Evolutionary conservation across 208 protist genomes (phyloP), one percentile per base, ranked within the genome.

Genomic region (Trypanosoma mega): DNA sequence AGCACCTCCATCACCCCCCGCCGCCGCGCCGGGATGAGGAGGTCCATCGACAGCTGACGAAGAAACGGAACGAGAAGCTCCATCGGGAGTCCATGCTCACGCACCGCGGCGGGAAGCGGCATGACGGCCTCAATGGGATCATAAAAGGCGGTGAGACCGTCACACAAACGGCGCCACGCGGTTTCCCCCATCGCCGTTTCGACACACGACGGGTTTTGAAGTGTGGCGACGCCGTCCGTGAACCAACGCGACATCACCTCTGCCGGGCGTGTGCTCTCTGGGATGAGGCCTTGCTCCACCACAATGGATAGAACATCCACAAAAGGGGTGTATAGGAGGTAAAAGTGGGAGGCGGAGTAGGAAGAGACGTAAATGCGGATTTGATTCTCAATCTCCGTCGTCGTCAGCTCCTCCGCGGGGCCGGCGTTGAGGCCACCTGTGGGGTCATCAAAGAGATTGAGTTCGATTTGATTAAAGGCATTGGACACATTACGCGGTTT

Each of bases 361-460:
- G 71, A 41, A 4, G 78, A 72, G 8, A 84, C 72, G 16, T 77
- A 72, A 18, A 85, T 59, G 12, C 75, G 83, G 31, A 92, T 74
- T 29, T 84, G 75, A 41, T 77, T 75, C 51, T 82, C 79, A 21
- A 94, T 65, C 64, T 94, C 87, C 1, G 75, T 72, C 2, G 72
- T 61, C 4, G 82, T 75, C 30, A 94, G 53, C 76, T 94, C 84
- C 68, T 91, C 84, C 0, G 84, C 87, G 0, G 80, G 72, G 1
- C 80, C 81, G 12, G 70, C 54, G 18, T 76, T 70, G 7, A 94
- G 77, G n/a, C 87, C 87, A 20, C 84, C 87, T 14, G 79, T 88
- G n/a, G 87, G 87, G 54, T 94, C 87, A 45, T 89, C 87, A 60
- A 92, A 76, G n/a, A 94, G 50, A 41, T 85, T 94, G 26, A 85